These are phyloP conservation scores for Phaeoacremonium minimum DNA, from an alignment of 2,329 filamentous ascomycete genomes.

Conservation along the genomic window DNA sequence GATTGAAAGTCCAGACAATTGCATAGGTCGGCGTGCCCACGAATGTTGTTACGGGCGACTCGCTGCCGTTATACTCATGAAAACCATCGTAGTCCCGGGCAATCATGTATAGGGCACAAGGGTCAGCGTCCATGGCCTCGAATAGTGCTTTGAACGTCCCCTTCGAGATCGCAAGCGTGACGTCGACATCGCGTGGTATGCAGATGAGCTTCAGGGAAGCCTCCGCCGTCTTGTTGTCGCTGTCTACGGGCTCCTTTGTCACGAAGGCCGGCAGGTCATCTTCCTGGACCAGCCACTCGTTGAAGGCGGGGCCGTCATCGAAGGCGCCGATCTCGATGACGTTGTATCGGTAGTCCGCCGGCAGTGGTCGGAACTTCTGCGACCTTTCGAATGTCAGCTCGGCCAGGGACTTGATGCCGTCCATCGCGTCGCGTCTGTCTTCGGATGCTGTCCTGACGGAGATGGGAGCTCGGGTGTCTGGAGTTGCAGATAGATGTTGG, in stretches of 20 bases:
- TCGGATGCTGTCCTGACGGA: too few species aligned
- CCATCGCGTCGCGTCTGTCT: too few species aligned
- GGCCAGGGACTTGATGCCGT: conserved; percentile 9
- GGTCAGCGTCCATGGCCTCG: conserved; percentile 14
- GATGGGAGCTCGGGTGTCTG: too few species aligned
- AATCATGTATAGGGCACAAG: conserved; percentile 17
- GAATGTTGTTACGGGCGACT: conserved; percentile 13
- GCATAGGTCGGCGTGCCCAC: conserved; percentile 16
- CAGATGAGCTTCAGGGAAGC: conserved; percentile 12
- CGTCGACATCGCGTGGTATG: conserved; percentile 3
- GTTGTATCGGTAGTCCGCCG: conserved; percentile 5
- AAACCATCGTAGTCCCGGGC: conserved; percentile 19
- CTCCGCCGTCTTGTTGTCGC: conserved; percentile 2
- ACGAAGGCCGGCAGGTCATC: conserved; percentile 9
- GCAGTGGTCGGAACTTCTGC: conserved; percentile 6
- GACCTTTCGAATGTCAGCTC: conserved; percentile 10
- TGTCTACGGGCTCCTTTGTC: conserved; percentile 8
- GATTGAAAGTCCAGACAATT: conserved; percentile 19
- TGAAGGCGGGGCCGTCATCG: conserved; percentile 3
- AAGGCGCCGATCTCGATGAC: conserved; percentile 11
- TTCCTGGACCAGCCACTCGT: conserved; percentile 11
- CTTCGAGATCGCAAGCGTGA: conserved; percentile 14
- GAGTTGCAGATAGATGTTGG: too few species aligned
- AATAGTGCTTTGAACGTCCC: conserved; percentile 15
- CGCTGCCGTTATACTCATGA: conserved; percentile 13